A percentile compares a stretch with the other conserved stretches of the same genome.
Evolutionary conservation across 768 basidiomycete genomes (phyloP).

Genomic region (Zangia roseola): DNA sequence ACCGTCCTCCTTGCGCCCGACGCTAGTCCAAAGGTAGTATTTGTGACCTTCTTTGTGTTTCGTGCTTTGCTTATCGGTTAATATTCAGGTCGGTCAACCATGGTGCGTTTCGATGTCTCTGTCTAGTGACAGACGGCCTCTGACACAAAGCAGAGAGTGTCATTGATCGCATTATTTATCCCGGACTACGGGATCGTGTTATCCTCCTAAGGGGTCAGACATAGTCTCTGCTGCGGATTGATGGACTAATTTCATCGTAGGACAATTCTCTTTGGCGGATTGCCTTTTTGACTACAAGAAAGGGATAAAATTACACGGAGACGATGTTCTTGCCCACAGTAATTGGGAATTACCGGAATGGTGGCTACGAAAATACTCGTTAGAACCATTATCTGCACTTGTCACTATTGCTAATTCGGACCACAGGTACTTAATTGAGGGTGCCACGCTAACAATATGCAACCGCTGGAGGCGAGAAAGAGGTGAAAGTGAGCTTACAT

Average conservation of each 20-base stretch:
- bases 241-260: constrained; percentile 36
- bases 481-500: constrained; percentile 69
- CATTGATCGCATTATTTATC: constrained; percentile 89
- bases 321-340: constrained; percentile 84
- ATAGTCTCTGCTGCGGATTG: constrained; percentile 18
- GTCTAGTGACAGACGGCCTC: background rate
- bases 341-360: constrained; percentile 89
- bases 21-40: constrained; percentile 76
- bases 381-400: background rate
- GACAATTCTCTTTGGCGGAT: constrained; percentile 76
- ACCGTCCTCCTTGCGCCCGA: constrained; percentile 84
- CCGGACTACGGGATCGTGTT: constrained; percentile 87
- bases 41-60: background rate
- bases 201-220: constrained; percentile 75
- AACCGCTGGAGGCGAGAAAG: constrained; percentile 90
- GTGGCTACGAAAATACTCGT: constrained; percentile 86
- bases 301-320: constrained; percentile 77
- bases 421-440: constrained; percentile 75
- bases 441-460: constrained; percentile 60
- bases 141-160: constrained; percentile 61
- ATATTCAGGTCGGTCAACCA: constrained; percentile 73
- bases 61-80: constrained; percentile 1
- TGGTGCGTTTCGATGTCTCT: constrained; percentile 43
- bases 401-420: background rate
- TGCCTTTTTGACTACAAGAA: constrained; percentile 72